phyloP scores from a whole-genome alignment of 2,329 filamentous ascomycete species.

The Colletotrichum tofieldiae region DNA sequence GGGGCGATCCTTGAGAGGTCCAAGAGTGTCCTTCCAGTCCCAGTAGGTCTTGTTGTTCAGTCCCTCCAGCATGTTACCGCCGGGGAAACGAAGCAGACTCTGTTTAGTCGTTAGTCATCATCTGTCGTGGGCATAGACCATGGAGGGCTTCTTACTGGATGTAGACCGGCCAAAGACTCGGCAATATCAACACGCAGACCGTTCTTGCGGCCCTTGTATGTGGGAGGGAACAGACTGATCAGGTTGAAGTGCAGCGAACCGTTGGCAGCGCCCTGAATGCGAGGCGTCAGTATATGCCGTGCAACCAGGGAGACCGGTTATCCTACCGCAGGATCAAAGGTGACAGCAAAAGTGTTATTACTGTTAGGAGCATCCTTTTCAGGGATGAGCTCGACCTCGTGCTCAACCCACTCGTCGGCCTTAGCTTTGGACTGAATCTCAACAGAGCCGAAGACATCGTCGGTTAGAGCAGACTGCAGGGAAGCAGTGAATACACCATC shows the following conservation, averaged over 20 bases:
- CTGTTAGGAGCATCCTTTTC: slow-evolving; percentile 63
- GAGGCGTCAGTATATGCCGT: neutral
- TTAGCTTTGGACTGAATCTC: slow-evolving; percentile 61
- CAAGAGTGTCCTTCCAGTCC: slow-evolving; percentile 70
- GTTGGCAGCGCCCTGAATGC: slow-evolving; percentile 52
- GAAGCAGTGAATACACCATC: slow-evolving; percentile 63
- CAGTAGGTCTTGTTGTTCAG: slow-evolving; percentile 60
- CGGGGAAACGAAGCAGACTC: slow-evolving; percentile 75
- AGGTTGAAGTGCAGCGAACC: slow-evolving; percentile 70
- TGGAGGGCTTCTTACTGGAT: slow-evolving; percentile 57
- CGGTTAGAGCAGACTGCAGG: slow-evolving; percentile 61
- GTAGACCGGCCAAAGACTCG: slow-evolving; percentile 65
- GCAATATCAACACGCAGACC: slow-evolving; percentile 71
- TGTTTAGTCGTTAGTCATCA: slow-evolving; percentile 15
- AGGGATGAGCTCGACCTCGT: slow-evolving; percentile 62
- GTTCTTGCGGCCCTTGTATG: slow-evolving; percentile 71
- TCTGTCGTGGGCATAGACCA: too few species aligned
- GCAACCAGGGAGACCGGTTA: slow-evolving; percentile 17
- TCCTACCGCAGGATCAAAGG: slow-evolving; percentile 61
- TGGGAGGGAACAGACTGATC: slow-evolving; percentile 73
- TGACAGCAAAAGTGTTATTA: slow-evolving; percentile 71
- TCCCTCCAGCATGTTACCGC: slow-evolving; percentile 75
- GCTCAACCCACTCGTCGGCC: slow-evolving; percentile 65
- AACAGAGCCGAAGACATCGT: slow-evolving; percentile 61
- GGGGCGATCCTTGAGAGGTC: slow-evolving; percentile 68